Conservation (phyloP, 148 eudicot genomes). For the Nepenthes mirabilis region DNA sequence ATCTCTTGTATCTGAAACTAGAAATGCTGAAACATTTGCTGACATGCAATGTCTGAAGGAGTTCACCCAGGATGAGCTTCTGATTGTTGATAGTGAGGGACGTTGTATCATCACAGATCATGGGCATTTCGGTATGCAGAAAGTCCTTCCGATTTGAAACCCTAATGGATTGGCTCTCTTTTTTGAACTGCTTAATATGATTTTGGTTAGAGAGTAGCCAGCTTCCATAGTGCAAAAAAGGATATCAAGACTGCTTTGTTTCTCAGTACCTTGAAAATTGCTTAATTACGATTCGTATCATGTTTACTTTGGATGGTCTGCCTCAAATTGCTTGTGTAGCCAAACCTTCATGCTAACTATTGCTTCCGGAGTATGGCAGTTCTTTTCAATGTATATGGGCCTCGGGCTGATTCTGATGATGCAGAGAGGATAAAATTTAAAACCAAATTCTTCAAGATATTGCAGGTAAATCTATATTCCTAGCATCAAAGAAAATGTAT, state of each 20-base stretch:
- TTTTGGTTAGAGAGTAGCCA: neutral
- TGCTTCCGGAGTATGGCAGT: conserved; percentile 31
- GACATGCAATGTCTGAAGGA: conserved; percentile 45
- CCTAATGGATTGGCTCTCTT: neutral
- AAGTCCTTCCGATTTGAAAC: neutral
- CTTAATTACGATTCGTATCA: neutral
- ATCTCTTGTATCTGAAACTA: conserved; percentile 27
- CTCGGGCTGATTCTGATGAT: conserved; percentile 76
- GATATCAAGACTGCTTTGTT: no score
- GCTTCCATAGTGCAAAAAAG: no score
- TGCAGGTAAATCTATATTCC: conserved; percentile 45
- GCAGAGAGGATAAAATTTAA: conserved; percentile 69
- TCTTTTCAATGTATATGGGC: conserved; percentile 86
- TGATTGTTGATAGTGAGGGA: conserved; percentile 75
- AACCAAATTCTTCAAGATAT: conserved; percentile 50
- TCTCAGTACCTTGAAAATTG: neutral
- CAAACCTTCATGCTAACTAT: neutral
- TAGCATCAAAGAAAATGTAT: neutral
- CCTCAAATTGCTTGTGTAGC: no score
- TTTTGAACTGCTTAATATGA: neutral
- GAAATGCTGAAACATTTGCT: conserved; percentile 20
- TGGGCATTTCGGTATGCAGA: conserved; percentile 70
- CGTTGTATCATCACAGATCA: conserved; percentile 94
- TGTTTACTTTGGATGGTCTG: neutral
- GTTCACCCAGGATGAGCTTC: conserved; percentile 59